Evolutionary conservation across 2,329 filamentous ascomycete species (phyloP).

Genomic region (Fusarium sacchari): DNA sequence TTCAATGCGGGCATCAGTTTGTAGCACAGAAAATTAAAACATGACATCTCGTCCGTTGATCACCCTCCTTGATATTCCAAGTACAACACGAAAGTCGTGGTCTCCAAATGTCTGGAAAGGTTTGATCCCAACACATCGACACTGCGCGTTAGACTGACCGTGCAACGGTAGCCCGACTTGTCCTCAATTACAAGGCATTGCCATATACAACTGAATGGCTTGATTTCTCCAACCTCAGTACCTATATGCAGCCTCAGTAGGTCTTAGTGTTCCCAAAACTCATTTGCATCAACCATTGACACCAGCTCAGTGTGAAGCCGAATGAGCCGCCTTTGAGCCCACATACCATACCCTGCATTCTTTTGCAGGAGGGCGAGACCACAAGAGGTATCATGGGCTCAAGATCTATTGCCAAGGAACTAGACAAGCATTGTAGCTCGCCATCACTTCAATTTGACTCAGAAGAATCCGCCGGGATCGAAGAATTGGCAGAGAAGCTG

Average conservation of each 20-base stretch:
- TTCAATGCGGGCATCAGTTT: not conserved
- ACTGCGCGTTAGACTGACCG: not conserved
- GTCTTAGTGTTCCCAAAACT: rapidly evolving
- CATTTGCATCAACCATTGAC: not conserved
- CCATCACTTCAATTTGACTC: not conserved
- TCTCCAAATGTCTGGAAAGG: slow-evolving; percentile 4
- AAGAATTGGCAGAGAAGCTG: not conserved
- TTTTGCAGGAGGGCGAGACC: not conserved
- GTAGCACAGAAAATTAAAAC: not conserved
- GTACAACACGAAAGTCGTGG: not conserved
- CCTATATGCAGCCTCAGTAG: not conserved
- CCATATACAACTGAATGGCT: not conserved
- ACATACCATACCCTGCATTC: not conserved
- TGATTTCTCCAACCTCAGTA: not conserved
- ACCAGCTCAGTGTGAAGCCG: not conserved
- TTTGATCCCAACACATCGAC: not conserved
- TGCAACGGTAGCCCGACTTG: not conserved
- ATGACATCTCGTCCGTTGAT: not conserved
- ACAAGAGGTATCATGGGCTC: not conserved
- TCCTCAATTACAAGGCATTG: not conserved
- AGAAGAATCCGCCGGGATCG: not conserved
- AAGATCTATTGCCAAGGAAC: not conserved
- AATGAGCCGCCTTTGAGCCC: not conserved
- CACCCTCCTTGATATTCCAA: not conserved
- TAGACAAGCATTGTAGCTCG: not conserved